Evolutionary conservation across 2,329 filamentous ascomycete species (phyloP).

Genomic region (Cladorrhinum sp.): DNA sequence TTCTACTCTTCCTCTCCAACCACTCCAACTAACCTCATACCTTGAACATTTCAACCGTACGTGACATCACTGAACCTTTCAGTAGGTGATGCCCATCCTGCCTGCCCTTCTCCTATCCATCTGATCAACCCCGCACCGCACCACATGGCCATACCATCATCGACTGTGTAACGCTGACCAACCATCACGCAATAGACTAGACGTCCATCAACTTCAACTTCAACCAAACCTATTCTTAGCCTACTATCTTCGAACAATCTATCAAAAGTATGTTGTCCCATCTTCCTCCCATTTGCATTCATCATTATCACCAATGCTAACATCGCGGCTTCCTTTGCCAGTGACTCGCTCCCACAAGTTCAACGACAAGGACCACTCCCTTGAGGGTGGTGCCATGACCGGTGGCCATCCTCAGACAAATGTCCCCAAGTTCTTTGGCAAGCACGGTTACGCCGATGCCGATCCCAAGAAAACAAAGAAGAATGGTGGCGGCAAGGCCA

Average conservation of each 20-base stretch:
- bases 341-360: conserved; percentile 98
- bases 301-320: conserved; percentile 11
- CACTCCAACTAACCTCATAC: conserved; percentile 1
- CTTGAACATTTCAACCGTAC: neutral
- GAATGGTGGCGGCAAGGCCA: conserved; percentile 86
- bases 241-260: neutral
- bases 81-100: neutral
- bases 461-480: conserved; percentile 97
- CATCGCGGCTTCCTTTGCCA: conserved; percentile 37
- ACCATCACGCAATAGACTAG: neutral
- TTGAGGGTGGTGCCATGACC: conserved; percentile 65
- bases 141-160: conserved; percentile 1
- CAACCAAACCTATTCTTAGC: neutral
- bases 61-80: conserved; percentile 5
- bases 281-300: neutral
- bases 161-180: conserved; percentile 16
- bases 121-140: conserved; percentile 17
- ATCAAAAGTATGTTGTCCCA: conserved; percentile 27
- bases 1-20: neutral
- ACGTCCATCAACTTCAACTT: neutral
- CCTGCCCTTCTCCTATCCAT: neutral
- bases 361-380: conserved; percentile 88
- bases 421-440: conserved; percentile 89
- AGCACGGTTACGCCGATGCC: conserved; percentile 73
- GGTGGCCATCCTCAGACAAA: conserved; percentile 66